Base-by-base conservation (phyloP, 306 rosid genomes). In the Cyclanthera cordifolia region DNA sequence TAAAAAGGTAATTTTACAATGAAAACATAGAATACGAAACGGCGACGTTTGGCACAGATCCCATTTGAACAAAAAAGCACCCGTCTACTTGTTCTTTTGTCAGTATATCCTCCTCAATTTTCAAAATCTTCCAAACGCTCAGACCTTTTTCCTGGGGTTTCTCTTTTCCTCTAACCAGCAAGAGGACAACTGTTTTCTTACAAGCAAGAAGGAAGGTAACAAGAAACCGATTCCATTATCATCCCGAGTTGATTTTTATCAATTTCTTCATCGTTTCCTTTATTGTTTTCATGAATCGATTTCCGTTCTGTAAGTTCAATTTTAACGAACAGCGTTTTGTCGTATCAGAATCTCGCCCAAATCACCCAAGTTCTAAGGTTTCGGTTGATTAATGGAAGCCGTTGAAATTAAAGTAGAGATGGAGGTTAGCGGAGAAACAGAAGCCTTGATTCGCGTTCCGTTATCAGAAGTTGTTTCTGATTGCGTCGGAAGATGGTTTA, bases 401-500 rank as follows among this genome's bases (percentile, higher is more conserved):
- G 75, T 70, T 47, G 58, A 28, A 70, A 75, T 28, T 28, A 28
- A 28, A 28, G 64, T 75, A 3, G 49, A 66, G 69, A 84, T 90
- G 99, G 95, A 86, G 77, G 77, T 85, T 51, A 87, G 84, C 76
- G 75, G 78, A 3, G 75, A 56, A 47, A 80, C 46, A 67, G 79
- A 70, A 69, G 71, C 23, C 41, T 73, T 53, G 53, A 71, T 27
- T 43, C 87, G 94, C 25, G 74, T 83, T 77, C 89, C 94, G 25
- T 82, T 93, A 16, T 86, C 95, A 9, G 95, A 76, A 50, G 94
- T 87, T 24, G 99, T 93, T 49, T 79, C 86, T 20, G 99, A 93
- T 71, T 93, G 99, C 71, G 90, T 85, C 60, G 83, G 88, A 67
- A 85, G 95, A 81, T 90, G 99, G 99, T 93, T 93, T 70, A 90